Conservation (phyloP, 2,329 filamentous ascomycete genomes). For the Aspergillus jensenii region DNA sequence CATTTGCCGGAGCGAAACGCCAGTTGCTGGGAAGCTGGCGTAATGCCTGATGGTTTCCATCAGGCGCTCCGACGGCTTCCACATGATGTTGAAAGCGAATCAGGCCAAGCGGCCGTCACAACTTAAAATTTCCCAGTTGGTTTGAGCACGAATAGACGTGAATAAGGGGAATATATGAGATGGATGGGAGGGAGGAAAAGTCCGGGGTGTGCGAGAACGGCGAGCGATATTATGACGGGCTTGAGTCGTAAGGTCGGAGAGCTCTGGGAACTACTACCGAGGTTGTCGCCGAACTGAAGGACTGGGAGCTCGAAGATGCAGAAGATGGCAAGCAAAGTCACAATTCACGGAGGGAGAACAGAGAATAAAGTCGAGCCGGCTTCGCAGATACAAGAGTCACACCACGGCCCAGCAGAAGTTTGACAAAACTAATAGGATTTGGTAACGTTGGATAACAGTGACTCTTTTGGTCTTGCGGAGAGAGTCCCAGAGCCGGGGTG, state of each 20-base stretch:
- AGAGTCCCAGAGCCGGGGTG: conserved; percentile 18
- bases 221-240: background rate
- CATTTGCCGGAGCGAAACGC: conserved; percentile 96
- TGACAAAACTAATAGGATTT: background rate
- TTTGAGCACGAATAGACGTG: background rate
- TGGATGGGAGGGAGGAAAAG: conserved; percentile 3
- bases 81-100: conserved; percentile 60
- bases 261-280: conserved; percentile 11
- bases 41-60: conserved; percentile 98
- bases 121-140: conserved; percentile 9
- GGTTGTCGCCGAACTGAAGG: conserved; percentile 7
- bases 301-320: background rate
- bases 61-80: conserved; percentile 85
- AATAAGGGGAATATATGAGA: conserved; percentile 6
- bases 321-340: background rate
- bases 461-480: conserved; percentile 24
- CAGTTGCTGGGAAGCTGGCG: conserved; percentile 93
- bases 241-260: conserved; percentile 6
- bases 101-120: conserved; percentile 29
- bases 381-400: background rate
- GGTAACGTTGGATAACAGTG: conserved; percentile 11
- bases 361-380: background rate
- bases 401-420: background rate
- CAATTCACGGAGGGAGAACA: background rate
- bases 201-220: background rate